Evolutionary conservation across 1,284 basidiomycete species (phyloP).

Genomic region (Macrocystidia cucumis): DNA sequence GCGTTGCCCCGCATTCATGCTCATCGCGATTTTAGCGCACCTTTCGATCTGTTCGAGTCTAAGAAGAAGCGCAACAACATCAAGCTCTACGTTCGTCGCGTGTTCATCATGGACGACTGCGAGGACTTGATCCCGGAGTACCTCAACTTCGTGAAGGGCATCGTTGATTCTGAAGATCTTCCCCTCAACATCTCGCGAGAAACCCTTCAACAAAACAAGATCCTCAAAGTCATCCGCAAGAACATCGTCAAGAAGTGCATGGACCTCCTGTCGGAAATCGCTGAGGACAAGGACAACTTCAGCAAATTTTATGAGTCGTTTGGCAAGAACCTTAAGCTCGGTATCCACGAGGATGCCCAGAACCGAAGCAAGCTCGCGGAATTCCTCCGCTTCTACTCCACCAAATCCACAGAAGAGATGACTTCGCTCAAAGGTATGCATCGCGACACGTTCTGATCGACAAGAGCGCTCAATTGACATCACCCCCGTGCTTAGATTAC

Average conservation of each 20-base stretch:
- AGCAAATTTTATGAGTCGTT: slow-evolving; percentile 95
- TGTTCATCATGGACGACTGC: slow-evolving; percentile 99
- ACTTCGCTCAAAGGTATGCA: slow-evolving; percentile 88
- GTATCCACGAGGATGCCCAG: slow-evolving; percentile 98
- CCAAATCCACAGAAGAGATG: slow-evolving; percentile 90
- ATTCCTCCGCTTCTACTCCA: slow-evolving; percentile 98
- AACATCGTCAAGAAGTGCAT: slow-evolving; percentile 98
- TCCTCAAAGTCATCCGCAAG: slow-evolving; percentile 98
- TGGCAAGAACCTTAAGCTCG: slow-evolving; percentile 97
- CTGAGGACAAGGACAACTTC: slow-evolving; percentile 99
- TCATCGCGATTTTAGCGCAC: slow-evolving; percentile 49
- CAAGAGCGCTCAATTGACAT: background rate
- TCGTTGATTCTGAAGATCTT: slow-evolving; percentile 99
- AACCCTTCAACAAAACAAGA: slow-evolving; percentile 99
- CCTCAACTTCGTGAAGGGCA: slow-evolving; percentile 99
- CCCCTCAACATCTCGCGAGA: slow-evolving; percentile 99
- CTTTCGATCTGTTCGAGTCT: slow-evolving; percentile 99
- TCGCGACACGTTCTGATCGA: slow-evolving; percentile 6
- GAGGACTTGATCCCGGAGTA: slow-evolving; percentile 99
- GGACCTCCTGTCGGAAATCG: slow-evolving; percentile 93
- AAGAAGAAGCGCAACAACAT: slow-evolving; percentile 99
- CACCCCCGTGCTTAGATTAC: slow-evolving; percentile 62
- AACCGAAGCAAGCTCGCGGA: slow-evolving; percentile 99
- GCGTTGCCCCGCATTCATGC: slow-evolving; percentile 12
- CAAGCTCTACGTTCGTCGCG: slow-evolving; percentile 99